Evolutionary conservation across 371 early-diverging fungal species (phyloP).

Genomic region (Nematocida sp.): DNA sequence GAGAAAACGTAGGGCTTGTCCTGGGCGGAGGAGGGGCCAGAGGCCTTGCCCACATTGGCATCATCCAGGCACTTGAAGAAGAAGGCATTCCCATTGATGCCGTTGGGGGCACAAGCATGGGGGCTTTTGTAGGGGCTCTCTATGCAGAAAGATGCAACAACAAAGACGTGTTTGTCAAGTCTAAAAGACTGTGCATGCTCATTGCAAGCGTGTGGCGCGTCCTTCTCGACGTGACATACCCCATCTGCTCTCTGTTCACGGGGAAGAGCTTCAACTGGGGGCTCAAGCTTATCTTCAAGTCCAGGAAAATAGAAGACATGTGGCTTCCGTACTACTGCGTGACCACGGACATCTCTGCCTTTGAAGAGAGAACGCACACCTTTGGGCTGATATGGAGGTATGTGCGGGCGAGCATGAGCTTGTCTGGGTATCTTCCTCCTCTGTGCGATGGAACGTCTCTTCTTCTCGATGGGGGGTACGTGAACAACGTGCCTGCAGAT

Average conservation of each 20-base stretch:
- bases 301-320: conserved; percentile 85
- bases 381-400: conserved; percentile 88
- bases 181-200: conserved; percentile 74
- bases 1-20: conserved; percentile 87
- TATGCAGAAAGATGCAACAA: conserved; percentile 81
- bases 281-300: conserved; percentile 81
- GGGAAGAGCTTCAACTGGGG: conserved; percentile 86
- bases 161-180: conserved; percentile 74
- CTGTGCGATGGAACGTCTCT: conserved; percentile 84
- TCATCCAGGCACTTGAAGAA: conserved; percentile 89
- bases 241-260: conserved; percentile 65
- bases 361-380: conserved; percentile 81
- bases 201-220: conserved; percentile 78
- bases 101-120: conserved; percentile 92
- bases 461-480: conserved; percentile 96
- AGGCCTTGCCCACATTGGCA: conserved; percentile 86
- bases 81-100: conserved; percentile 88
- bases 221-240: conserved; percentile 85
- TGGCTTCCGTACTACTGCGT: conserved; percentile 93
- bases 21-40: conserved; percentile 97
- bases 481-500: conserved; percentile 92
- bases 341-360: conserved; percentile 86
- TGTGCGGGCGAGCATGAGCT: conserved; percentile 91
- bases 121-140: conserved; percentile 85
- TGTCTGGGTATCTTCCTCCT: conserved; percentile 75